Evolutionary conservation across 108 stramenopile species (phyloP), one percentile per base, ranked within the genome.

Genomic region (Skeletonema marinoi): DNA sequence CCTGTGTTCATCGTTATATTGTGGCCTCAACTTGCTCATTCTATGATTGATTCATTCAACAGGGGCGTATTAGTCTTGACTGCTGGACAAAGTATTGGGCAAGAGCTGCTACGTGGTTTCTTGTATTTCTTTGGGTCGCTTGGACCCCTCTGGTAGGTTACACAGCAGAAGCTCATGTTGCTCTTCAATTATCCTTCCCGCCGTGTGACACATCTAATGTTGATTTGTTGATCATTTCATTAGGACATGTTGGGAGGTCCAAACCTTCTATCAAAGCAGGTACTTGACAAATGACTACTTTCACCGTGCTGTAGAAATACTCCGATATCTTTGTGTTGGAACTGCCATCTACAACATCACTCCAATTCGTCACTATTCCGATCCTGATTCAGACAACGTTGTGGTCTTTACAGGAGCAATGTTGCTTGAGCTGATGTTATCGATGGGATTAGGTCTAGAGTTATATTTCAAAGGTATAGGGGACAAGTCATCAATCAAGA

Each of bases 91-190:
- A 1, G 48, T 1, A 50, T 0, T 17, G 48, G 48, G 42, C 3
- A 12, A 32, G 19, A 21, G 1, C 1, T 11, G 19, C 32, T 60
- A 2, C 60, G 60, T 32, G 86, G 86, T 12, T 25, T 85, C 12
- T 33, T 89, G 13, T 89, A 89, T 68, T 85, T 83, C 60, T 13
- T 75, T 6, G 80, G 68, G 1, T 62, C 69, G 1, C 85, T 87
- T 56, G 38, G 78, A n/a, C 42, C 76, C 4, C 16, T 85, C 9
- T 65, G 80, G 66, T 38, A 6, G 6, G 38, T 38, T n/a, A n/a
- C n/a, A n/a, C n/a, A n/a, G n/a, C n/a, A n/a, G n/a, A n/a, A n/a
- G n/a, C 3, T 48, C n/a, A 7, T 48, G 48, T 2, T 48, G 48
- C 6, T 38, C 38, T 7, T n/a, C n/a, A n/a, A 6, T 6, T 38